Evolutionary conservation across 192 early-diverging fungal genomes (phyloP), one percentile per base, ranked within the genome.

Genomic region (Rhizophagus sp.): DNA sequence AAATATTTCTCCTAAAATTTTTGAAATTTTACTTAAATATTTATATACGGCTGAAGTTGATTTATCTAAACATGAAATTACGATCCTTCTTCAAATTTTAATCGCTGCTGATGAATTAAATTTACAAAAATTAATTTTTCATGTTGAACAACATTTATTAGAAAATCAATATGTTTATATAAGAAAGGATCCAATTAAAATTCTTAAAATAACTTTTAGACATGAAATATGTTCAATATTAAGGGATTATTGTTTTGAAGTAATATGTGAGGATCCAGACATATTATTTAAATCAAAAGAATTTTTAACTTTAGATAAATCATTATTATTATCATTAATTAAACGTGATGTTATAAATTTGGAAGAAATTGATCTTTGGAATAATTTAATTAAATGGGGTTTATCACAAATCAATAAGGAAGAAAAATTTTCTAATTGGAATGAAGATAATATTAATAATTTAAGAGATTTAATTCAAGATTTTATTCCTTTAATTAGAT

Each of bases 401-500:
- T 15, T 65, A 13, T 27, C 75, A 64, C 75, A 77, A 47, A 27
- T 44, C 8, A 72, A 44, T 24, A 72, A 36, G 52, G 52, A 57
- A n/a, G 36, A 70, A 19, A 19, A 70, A 19, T n/a, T 70, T 41
- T 70, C 22, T 19, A 36, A 62, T 13, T 78, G 64, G 76, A 49
- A 11, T 4, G 8, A 25, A n/a, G 64, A 78, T 67, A 49, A 78
- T 78, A 30, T 78, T 68, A 9, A 9, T 9, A 27, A 5, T 19
- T 41, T 78, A 52, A 64, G 22, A 24, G 25, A 78, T 52, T 50
- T 44, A 27, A 9, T 78, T 7, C 25, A 78, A 22, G 25, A 67
- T 25, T 68, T 62, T 44, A 78, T 69, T 34, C 77, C 77, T 15
- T 78, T 78, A 62, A 78, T 78, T 27, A 66, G 77, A 78, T 78